Evolutionary conservation across 176 grass and related monocot species (phyloP).

Genomic region (Musa acuminata): DNA sequence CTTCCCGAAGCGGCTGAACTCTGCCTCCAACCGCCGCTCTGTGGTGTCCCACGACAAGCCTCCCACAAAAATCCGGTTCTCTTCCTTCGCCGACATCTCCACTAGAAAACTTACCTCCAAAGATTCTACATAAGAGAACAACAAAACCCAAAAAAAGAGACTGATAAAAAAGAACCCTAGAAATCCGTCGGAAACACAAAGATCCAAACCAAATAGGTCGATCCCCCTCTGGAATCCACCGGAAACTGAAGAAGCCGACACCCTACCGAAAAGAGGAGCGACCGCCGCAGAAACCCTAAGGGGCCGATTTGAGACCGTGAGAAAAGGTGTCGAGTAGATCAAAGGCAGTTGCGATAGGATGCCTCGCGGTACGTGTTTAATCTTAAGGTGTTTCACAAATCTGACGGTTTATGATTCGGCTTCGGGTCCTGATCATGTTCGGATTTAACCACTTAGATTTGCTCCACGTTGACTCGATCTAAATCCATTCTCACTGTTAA

Average conservation of each 20-base stretch:
- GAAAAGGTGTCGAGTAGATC: too few species aligned
- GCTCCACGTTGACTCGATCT: too few species aligned
- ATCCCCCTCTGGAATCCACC: neutral
- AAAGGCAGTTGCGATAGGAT: neutral
- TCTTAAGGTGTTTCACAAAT: neutral
- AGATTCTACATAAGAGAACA: neutral
- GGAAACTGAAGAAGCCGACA: too few species aligned
- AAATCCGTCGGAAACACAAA: neutral
- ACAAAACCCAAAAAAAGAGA: neutral
- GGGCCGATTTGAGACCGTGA: too few species aligned
- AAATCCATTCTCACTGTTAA: too few species aligned
- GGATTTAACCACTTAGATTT: too few species aligned
- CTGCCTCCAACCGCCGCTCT: slow-evolving; percentile 51
- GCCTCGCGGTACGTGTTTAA: neutral
- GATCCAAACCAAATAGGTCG: too few species aligned
- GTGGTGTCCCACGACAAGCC: slow-evolving; percentile 63
- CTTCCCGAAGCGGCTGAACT: slow-evolving; percentile 78
- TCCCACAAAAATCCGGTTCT: slow-evolving; percentile 77
- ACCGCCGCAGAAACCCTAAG: neutral
- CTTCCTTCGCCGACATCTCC: slow-evolving; percentile 59
- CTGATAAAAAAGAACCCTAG: neutral
- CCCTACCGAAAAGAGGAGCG: neutral
- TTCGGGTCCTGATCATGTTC: neutral
- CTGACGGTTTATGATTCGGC: neutral
- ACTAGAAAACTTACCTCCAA: too few species aligned